Evolutionary conservation across 2,329 filamentous ascomycete species (phyloP).

Genomic region (Kalmusia sp.): DNA sequence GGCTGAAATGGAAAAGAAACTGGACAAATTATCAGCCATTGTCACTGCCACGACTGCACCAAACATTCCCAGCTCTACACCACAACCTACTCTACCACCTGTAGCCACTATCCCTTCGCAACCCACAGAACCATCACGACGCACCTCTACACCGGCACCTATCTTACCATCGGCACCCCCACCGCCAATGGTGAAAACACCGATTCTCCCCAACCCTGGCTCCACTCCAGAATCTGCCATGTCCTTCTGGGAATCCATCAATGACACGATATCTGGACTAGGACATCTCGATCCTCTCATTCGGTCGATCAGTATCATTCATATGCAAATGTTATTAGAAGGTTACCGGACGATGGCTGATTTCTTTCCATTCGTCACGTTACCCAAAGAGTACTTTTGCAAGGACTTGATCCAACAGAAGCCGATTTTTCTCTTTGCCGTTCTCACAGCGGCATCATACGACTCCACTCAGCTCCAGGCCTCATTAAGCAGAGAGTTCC

Average conservation of each 20-base stretch:
- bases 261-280: slow-evolving; percentile 37
- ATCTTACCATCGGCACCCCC: slow-evolving; percentile 22
- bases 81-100: slow-evolving; percentile 33
- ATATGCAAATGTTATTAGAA: slow-evolving; percentile 43
- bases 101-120: slow-evolving; percentile 31
- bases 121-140: slow-evolving; percentile 29
- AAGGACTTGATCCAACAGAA: slow-evolving; percentile 38
- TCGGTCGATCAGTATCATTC: slow-evolving; percentile 41
- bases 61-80: slow-evolving; percentile 26
- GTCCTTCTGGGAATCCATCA: slow-evolving; percentile 44
- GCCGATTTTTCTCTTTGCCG: slow-evolving; percentile 42
- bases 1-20: slow-evolving; percentile 43
- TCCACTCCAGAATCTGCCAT: slow-evolving; percentile 33
- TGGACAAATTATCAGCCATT: slow-evolving; percentile 43
- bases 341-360: slow-evolving; percentile 40
- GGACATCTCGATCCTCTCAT: slow-evolving; percentile 42
- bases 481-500: slow-evolving; percentile 43
- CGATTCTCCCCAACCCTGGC: slow-evolving; percentile 32
- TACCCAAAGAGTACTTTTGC: slow-evolving; percentile 36
- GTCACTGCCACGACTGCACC: slow-evolving; percentile 36
- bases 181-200: slow-evolving; percentile 19
- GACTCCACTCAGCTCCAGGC: slow-evolving; percentile 38
- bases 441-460: slow-evolving; percentile 41
- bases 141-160: slow-evolving; percentile 23
- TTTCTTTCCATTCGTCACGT: slow-evolving; percentile 43